A percentile compares a stretch with the other conserved stretches of the same genome.
phyloP scores from a whole-genome alignment of 2,329 filamentous ascomycete genomes.

The Xylariaceae sp. region DNA sequence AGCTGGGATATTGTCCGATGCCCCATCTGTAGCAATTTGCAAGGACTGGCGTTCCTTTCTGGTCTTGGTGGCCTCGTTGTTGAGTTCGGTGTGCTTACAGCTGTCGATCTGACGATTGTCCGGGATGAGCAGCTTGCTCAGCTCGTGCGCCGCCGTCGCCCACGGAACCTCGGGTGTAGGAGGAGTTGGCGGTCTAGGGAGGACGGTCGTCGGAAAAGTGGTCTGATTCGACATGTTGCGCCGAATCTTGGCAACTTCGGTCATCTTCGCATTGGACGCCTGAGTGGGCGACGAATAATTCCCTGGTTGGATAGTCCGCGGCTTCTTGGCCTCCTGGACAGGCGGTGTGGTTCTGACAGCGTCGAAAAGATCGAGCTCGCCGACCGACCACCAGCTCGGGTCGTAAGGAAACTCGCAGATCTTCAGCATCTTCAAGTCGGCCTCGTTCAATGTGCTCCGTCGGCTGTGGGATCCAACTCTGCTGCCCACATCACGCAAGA shows the following conservation, averaged over 20 bases:
- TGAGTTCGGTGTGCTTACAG: constrained; percentile 72
- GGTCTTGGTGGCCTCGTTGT: constrained; percentile 58
- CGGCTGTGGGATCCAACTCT: constrained; percentile 39
- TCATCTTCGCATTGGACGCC: constrained; percentile 75
- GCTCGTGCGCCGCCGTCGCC: constrained; percentile 75
- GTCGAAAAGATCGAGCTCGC: constrained; percentile 66
- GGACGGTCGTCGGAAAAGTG: constrained; percentile 28
- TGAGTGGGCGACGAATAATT: constrained; percentile 86
- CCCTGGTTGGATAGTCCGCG: constrained; percentile 52
- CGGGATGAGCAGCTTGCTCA: constrained; percentile 79
- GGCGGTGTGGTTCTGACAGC: constrained; percentile 46
- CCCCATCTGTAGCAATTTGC: constrained; percentile 34
- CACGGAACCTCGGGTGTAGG: constrained; percentile 80
- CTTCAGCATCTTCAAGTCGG: constrained; percentile 28
- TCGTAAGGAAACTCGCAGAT: constrained; percentile 49
- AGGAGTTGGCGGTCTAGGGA: constrained; percentile 50
- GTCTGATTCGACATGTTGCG: constrained; percentile 56
- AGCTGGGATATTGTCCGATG: constrained; percentile 27
- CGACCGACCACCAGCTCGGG: constrained; percentile 63
- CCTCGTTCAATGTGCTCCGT: constrained; percentile 29
- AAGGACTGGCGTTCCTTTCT: constrained; percentile 60
- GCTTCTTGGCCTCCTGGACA: constrained; percentile 45
- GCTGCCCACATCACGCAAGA: constrained; percentile 55
- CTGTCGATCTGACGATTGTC: constrained; percentile 68
- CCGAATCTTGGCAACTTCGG: constrained; percentile 60